Evolutionary conservation across 495 filamentous ascomycete genomes (phyloP).

Genomic region (Penicillium coffeae): DNA sequence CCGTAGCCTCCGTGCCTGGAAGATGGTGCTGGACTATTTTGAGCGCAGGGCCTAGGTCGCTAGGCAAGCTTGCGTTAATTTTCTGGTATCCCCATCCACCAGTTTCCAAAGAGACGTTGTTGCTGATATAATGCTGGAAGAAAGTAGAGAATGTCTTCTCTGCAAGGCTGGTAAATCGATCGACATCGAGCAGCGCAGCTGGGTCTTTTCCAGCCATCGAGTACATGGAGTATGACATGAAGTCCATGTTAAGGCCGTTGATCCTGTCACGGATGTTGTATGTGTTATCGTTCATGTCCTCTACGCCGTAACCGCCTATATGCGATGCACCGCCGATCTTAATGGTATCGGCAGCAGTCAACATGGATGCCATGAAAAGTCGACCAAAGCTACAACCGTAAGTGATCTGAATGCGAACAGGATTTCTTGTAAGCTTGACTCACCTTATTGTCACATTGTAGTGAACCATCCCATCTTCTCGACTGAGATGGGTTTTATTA

Average conservation of each 20-base stretch:
- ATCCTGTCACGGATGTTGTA: constrained; percentile 34
- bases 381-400: constrained; percentile 23
- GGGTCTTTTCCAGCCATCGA: constrained; percentile 25
- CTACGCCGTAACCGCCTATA: constrained; percentile 8
- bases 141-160: constrained; percentile 29
- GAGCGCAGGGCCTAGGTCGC: constrained; percentile 9
- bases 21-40: constrained; percentile 4
- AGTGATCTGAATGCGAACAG: too few relatives aligned
- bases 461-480: not conserved
- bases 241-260: constrained; percentile 35
- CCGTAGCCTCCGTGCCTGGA: not conserved
- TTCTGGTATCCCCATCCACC: constrained; percentile 29
- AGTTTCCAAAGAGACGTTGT: constrained; percentile 18
- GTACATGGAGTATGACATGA: constrained; percentile 37
- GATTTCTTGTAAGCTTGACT: too few relatives aligned
- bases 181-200: constrained; percentile 19
- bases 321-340: constrained; percentile 9
- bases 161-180: constrained; percentile 16
- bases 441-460: constrained; percentile 21
- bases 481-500: constrained; percentile 1
- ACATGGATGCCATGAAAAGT: constrained; percentile 28
- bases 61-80: constrained; percentile 25
- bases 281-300: constrained; percentile 30
- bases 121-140: constrained; percentile 37
- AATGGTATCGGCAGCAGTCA: constrained; percentile 25